Evolutionary conservation across 306 rosid genomes (phyloP).

Genomic region (Dryas drummondii): DNA sequence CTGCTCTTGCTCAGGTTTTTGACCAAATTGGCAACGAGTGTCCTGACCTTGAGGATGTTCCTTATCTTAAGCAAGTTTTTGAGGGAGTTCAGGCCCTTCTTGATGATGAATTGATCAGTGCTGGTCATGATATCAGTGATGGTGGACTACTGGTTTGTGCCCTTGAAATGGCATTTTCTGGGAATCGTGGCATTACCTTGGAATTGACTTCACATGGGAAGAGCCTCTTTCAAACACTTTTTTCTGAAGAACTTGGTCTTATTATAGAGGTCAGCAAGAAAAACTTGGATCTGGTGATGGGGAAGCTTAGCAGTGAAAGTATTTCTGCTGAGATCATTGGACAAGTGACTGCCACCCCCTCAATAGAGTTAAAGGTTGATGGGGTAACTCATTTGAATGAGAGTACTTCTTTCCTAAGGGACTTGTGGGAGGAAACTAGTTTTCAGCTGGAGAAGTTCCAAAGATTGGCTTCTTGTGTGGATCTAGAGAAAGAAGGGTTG

Average conservation of each 20-base stretch:
- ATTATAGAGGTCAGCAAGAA: slow-evolving; percentile 72
- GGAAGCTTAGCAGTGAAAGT: slow-evolving; percentile 44
- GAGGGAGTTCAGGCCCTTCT: slow-evolving; percentile 78
- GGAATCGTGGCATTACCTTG: slow-evolving; percentile 64
- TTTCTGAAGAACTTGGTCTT: slow-evolving; percentile 85
- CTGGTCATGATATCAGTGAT: slow-evolving; percentile 94
- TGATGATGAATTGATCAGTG: slow-evolving; percentile 64
- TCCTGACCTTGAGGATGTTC: slow-evolving; percentile 81
- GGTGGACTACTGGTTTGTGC: slow-evolving; percentile 80
- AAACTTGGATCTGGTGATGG: slow-evolving; percentile 49
- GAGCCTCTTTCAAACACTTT: slow-evolving; percentile 67
- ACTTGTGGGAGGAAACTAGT: slow-evolving; percentile 85
- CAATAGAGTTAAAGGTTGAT: slow-evolving; percentile 61
- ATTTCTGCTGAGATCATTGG: slow-evolving; percentile 63
- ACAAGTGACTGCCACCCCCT: slow-evolving; percentile 50
- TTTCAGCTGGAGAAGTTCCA: slow-evolving; percentile 72
- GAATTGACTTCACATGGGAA: slow-evolving; percentile 56
- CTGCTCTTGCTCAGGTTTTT: slow-evolving; percentile 87
- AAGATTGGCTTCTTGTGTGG: slow-evolving; percentile 79
- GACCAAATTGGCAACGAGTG: slow-evolving; percentile 76
- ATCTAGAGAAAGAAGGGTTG: slow-evolving; percentile 73
- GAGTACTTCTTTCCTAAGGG: slow-evolving; percentile 58
- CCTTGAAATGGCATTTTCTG: slow-evolving; percentile 94
- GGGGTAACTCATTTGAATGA: slow-evolving; percentile 57
- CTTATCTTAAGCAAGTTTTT: slow-evolving; percentile 74